Base-by-base conservation (phyloP, 1,284 basidiomycete genomes). In the Microbotryum saponariae region DNA sequence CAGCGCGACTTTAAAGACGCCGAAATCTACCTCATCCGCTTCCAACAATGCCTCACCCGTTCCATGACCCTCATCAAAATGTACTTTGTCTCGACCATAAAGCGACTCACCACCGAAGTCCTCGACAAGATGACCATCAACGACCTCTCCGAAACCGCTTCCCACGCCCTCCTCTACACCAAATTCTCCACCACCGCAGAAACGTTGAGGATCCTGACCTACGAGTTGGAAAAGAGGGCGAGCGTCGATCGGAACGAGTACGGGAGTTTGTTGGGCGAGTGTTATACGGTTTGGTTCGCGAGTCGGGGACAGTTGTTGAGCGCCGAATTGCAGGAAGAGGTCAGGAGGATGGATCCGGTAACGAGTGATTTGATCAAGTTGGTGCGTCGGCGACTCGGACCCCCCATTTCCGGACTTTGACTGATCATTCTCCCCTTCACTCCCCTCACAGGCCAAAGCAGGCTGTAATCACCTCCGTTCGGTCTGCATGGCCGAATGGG, bases 11-110 rank as follows among this genome's bases (percentile, higher is more conserved):
- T 86, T 77, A 83, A 82, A 70, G 92, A 96, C 77, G 85, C 91
- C 12, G 90, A 94, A 71, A 79, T 96, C 21, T 96, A 94, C 74
- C 79, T 94, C 10, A 80, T 97, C 23, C 85, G 92, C 27, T 96
- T 92, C 77, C 91, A 93, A 72, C 92, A 96, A 76, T 96, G 92
- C 75, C 85, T 96, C 82, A 93, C 89, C 0, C 84, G 92, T 44
- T 88, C 90, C 25, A 94, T 96, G 91, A 94, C 91, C 0, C 80
- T 97, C 56, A 90, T 96, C 77, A 92, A 89, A 74, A 90, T 96
- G 83, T 91, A 87, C 76, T 93, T 94, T 71, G 85, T 92, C 25
- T 86, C 87, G 5, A 85, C 87, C 2, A 78, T 96, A 14, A 65
- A 66, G 81, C 85, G 59, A 83, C 85, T 1, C 79, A 92, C 14